Percentiles rank a stretch among this genome's conserved stretches.
These are phyloP conservation scores for Xylaria sp. DNA, from an alignment of 2,329 filamentous ascomycete species.

Conservation along the genomic window DNA sequence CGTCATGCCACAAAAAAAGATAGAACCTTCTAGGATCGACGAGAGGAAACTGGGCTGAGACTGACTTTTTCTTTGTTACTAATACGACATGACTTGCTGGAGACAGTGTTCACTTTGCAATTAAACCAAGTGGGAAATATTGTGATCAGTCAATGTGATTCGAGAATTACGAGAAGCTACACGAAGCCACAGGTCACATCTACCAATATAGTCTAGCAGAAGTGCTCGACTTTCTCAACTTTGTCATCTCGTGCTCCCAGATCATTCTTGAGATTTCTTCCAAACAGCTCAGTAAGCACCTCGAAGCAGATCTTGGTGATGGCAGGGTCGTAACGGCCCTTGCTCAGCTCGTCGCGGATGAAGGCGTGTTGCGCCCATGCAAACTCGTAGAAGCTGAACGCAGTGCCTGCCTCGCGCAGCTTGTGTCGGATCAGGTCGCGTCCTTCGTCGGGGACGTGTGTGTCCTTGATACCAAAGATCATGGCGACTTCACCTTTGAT, in stretches of 20 bases:
- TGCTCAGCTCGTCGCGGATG: slow-evolving; percentile 90
- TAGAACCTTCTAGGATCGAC: slow-evolving; percentile 25
- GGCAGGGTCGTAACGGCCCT: slow-evolving; percentile 92
- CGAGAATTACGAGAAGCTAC: slow-evolving; percentile 2
- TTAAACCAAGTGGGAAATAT: neutral
- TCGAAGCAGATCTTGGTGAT: slow-evolving; percentile 90
- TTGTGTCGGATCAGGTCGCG: slow-evolving; percentile 85
- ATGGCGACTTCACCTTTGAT: slow-evolving; percentile 84
- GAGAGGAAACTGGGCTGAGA: slow-evolving; percentile 1
- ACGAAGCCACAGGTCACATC: slow-evolving; percentile 5
- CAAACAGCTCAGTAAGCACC: slow-evolving; percentile 87
- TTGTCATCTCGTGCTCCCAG: slow-evolving; percentile 74
- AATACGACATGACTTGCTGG: neutral
- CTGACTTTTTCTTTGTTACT: slow-evolving; percentile 14
- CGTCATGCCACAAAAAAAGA: slow-evolving; percentile 1
- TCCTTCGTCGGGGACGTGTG: slow-evolving; percentile 84
- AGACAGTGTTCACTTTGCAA: neutral
- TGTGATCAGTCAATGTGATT: neutral
- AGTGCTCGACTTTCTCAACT: slow-evolving; percentile 73
- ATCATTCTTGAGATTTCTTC: slow-evolving; percentile 79
- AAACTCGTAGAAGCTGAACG: slow-evolving; percentile 86
- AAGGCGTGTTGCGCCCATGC: slow-evolving; percentile 97
- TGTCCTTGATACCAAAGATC: slow-evolving; percentile 93
- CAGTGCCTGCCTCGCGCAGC: slow-evolving; percentile 77
- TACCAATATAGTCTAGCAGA: slow-evolving; percentile 63